Evolutionary conservation across 2,329 filamentous ascomycete genomes (phyloP).

Genomic region (Scopulariopsis brevicaulis): DNA sequence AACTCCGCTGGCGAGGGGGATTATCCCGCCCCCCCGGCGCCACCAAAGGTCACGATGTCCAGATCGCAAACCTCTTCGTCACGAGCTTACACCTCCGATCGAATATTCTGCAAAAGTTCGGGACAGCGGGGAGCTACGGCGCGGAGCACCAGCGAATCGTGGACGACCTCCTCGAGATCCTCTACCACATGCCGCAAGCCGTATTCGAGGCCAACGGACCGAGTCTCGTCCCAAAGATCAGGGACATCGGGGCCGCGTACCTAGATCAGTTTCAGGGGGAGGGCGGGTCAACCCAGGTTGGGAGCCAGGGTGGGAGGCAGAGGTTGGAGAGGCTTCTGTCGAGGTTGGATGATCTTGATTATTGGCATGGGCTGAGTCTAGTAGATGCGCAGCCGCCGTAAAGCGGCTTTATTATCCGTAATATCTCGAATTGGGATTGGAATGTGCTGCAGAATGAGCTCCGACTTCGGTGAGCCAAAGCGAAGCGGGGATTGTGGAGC

Average conservation of each 20-base stretch:
- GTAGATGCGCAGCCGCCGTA: neutral
- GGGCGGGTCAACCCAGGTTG: constrained; percentile 2
- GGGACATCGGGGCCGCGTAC: constrained; percentile 22
- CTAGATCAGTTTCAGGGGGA: constrained; percentile 14
- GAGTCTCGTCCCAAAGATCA: constrained; percentile 21
- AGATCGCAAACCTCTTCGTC: constrained; percentile 23
- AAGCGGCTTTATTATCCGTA: neutral
- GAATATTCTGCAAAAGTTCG: constrained; percentile 21
- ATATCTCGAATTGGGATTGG: neutral
- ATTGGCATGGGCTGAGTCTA: constrained; percentile 14
- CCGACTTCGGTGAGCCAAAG: neutral
- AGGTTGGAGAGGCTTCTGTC: constrained; percentile 16
- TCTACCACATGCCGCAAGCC: constrained; percentile 19
- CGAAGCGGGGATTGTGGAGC: neutral
- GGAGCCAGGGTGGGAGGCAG: constrained; percentile 7
- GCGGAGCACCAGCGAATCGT: neutral
- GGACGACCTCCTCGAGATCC: constrained; percentile 19
- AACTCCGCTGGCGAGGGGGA: constrained; percentile 22
- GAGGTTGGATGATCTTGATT: constrained; percentile 19
- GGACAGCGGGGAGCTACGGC: constrained; percentile 6
- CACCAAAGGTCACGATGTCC: constrained; percentile 22
- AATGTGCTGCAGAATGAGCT: neutral
- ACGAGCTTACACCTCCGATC: constrained; percentile 23
- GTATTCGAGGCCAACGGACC: constrained; percentile 21
- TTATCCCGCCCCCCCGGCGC: constrained; percentile 16